Base-by-base conservation (phyloP, 208 protist genomes). In the Acanthamoeba pearcei region DNA sequence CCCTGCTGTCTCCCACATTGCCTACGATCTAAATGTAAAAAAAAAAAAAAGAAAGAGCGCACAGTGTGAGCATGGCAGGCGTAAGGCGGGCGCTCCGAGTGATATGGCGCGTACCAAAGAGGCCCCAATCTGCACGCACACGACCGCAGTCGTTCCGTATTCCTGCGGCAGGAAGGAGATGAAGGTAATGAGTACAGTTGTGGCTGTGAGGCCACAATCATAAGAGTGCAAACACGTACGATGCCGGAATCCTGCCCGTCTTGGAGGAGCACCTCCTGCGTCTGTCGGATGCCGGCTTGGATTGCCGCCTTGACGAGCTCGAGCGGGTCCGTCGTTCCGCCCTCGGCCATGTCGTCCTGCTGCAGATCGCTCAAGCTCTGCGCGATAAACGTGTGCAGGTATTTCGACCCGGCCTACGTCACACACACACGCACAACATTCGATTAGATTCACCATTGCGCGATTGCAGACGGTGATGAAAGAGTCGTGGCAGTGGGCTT, bases 1-100 rank as follows among this genome's bases (percentile, higher is more conserved):
- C 91, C 46, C 91, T 53, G 91, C 70, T 85, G 57, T 94, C 91
- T 17, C 91, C 91, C n/a, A 94, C 91, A 17, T 94, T 94, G 42
- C 53, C 91, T 9, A 94, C 29, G 19, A 88, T 57, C 76, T 85
- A 42, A 1, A 17, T 22, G 15, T 3, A n/a, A 60, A 22, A 55
- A 12, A 55, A 15, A 55, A 15, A 55, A 15, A 55, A 55, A 15
- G 3, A 15, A 55, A 55, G 51, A 55, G 32, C 22, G 32, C 27
- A 15, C 27, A 15, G 74, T 35, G 10, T 78, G 70, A 46, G 70
- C 22, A n/a, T 46, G 32, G 9, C 60, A n/a, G 29, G 22, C 6
- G 24, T 29, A 22, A 24, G 55, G 55, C 12, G 55, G 19, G 55
- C 17, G 12, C 6, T 60, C 17, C 17, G 55, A 12, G 60, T 9